phyloP scores from a whole-genome alignment of 805 yeast species.

The Starmera amethionina region DNA sequence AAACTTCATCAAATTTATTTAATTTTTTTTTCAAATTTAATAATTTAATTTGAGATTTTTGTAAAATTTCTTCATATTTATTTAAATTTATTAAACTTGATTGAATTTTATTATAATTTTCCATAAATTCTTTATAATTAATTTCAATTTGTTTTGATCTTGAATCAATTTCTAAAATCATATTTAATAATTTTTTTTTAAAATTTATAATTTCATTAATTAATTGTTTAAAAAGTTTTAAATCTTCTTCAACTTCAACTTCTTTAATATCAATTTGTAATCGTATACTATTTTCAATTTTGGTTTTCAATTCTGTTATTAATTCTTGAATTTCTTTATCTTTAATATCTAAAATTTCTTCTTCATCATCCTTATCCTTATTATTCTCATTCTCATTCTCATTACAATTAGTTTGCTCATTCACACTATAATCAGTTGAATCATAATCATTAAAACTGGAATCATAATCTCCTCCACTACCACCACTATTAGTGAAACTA shows the following conservation, averaged over 20 bases:
- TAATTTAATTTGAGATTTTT: not conserved
- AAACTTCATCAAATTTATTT: not conserved
- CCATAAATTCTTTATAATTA: not conserved
- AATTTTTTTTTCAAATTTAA: not conserved
- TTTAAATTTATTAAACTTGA: not conserved
- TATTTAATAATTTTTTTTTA: not conserved
- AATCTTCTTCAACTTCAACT: not conserved
- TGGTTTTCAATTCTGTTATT: not conserved
- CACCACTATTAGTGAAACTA: too few species aligned
- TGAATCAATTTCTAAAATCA: not conserved
- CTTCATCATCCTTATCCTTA: not conserved
- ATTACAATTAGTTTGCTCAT: too few species aligned
- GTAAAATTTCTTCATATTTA: not conserved
- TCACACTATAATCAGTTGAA: too few species aligned
- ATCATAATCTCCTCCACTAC: too few species aligned
- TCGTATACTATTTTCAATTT: not conserved
- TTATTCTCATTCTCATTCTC: too few species aligned
- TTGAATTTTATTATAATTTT: not conserved
- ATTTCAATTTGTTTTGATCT: not conserved
- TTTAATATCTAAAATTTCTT: not conserved
- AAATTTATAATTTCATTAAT: not conserved
- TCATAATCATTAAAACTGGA: too few species aligned
- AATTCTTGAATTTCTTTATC: not conserved
- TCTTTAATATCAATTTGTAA: conserved; percentile 1
- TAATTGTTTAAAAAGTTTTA: not conserved